Conservation (phyloP, 139 green algal genomes). For the Micractinium conductrix region DNA sequence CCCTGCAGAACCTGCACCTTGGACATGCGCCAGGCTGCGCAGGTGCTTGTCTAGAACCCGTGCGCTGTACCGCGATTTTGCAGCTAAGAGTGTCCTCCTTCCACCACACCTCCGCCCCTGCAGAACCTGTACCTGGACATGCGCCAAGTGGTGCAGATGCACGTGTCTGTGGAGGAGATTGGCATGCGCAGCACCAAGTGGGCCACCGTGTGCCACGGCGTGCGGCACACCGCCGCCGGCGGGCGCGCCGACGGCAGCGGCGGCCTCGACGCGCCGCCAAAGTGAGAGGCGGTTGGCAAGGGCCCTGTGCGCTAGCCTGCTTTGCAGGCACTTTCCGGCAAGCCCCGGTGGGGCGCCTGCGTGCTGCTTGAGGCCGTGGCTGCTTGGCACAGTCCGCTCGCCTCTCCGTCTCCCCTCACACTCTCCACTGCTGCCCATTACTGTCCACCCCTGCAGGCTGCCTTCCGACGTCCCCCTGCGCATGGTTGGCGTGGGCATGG, state of each 20-base stretch:
- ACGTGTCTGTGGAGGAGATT: constrained; percentile 63
- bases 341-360: neutral
- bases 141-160: constrained; percentile 60
- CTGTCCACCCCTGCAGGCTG: constrained; percentile 38
- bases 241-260: neutral
- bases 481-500: constrained; percentile 50
- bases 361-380: neutral
- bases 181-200: constrained; percentile 55
- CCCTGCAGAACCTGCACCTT: constrained; percentile 52
- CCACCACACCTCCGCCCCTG: neutral
- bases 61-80: too few species aligned
- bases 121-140: constrained; percentile 69
- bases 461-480: constrained; percentile 43
- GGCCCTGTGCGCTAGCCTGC: neutral
- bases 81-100: too few species aligned
- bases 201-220: constrained; percentile 46
- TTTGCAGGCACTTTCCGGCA: neutral
- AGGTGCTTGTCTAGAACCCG: constrained; percentile 62
- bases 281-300: neutral
- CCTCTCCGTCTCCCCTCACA: neutral
- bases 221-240: neutral
- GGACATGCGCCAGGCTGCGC: constrained; percentile 62
- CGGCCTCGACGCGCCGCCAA: constrained; percentile 5
- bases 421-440: neutral
- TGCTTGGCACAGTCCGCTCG: neutral